phyloP scores from a whole-genome alignment of 169 alveolate genomes.

The Babesia bovis region DNA sequence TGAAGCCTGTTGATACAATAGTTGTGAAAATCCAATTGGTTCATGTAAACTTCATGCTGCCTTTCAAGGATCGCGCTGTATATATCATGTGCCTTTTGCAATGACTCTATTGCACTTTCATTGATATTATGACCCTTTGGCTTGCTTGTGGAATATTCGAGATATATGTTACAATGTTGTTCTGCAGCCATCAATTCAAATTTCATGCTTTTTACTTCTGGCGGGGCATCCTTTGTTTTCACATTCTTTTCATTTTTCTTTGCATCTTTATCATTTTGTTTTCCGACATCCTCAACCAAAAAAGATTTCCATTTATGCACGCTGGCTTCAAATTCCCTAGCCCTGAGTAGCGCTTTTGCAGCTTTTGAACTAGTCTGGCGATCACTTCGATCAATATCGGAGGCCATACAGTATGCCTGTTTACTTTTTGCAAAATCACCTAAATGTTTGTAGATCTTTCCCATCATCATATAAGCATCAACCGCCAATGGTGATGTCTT shows the following conservation, averaged over 20 bases:
- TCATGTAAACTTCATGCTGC: slow-evolving; percentile 25
- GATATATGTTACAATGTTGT: neutral
- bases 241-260: neutral
- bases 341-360: slow-evolving; percentile 39
- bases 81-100: slow-evolving; percentile 16
- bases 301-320: slow-evolving; percentile 28
- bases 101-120: neutral
- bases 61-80: slow-evolving; percentile 30
- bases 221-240: slow-evolving; percentile 24
- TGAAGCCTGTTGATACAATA: slow-evolving; percentile 51
- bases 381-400: slow-evolving; percentile 49
- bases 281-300: slow-evolving; percentile 24
- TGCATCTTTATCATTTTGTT: neutral
- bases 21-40: slow-evolving; percentile 60
- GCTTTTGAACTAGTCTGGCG: slow-evolving; percentile 56
- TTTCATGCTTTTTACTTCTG: slow-evolving; percentile 41
- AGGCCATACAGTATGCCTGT: slow-evolving; percentile 34
- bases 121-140: neutral
- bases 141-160: neutral
- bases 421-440: slow-evolving; percentile 29
- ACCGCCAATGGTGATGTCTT: slow-evolving; percentile 19
- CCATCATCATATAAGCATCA: slow-evolving; percentile 23
- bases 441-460: slow-evolving; percentile 41
- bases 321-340: slow-evolving; percentile 14
- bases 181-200: slow-evolving; percentile 38